Percentiles rank a stretch among this genome's conserved stretches.
phyloP scores from a whole-genome alignment of 306 rosid genomes.

The Rosa rugosa region DNA sequence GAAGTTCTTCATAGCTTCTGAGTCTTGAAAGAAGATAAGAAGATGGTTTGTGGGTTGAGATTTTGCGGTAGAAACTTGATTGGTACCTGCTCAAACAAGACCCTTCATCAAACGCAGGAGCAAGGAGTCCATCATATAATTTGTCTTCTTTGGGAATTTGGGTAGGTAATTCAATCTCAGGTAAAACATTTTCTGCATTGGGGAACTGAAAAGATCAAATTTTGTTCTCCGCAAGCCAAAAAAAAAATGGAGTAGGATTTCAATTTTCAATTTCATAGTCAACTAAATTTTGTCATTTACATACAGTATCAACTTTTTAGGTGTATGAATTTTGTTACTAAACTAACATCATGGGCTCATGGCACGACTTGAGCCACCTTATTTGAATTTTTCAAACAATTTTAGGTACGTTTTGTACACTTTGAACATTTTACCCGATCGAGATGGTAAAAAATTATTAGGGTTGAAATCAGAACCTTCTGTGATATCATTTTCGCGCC shows the following conservation, averaged over 20 bases:
- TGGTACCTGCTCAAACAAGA: slow-evolving; percentile 72
- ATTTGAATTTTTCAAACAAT: not conserved
- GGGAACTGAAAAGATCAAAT: slow-evolving; percentile 15
- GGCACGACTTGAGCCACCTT: not conserved
- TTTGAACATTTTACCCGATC: not conserved
- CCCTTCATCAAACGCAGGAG: slow-evolving; percentile 51
- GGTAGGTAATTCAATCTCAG: slow-evolving; percentile 18
- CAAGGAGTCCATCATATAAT: slow-evolving; percentile 52
- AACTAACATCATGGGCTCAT: not conserved
- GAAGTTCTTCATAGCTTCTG: slow-evolving; percentile 57
- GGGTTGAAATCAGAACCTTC: not conserved
- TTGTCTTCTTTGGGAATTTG: slow-evolving; percentile 33
- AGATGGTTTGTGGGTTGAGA: slow-evolving; percentile 47
- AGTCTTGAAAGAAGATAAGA: slow-evolving; percentile 56
- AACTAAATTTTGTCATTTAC: not conserved
- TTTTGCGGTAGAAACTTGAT: slow-evolving; percentile 40
- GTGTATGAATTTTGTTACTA: not conserved
- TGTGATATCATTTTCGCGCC: not conserved
- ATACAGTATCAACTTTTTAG: not conserved
- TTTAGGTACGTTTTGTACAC: not conserved
- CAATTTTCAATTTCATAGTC: not conserved
- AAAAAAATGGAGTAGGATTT: not conserved
- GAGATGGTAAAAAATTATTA: not conserved
- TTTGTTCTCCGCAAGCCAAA: not conserved
- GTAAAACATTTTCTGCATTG: slow-evolving; percentile 38